Conservation (phyloP, 1,139 yeast genomes). For the Debaryomycetaceae sp. region DNA sequence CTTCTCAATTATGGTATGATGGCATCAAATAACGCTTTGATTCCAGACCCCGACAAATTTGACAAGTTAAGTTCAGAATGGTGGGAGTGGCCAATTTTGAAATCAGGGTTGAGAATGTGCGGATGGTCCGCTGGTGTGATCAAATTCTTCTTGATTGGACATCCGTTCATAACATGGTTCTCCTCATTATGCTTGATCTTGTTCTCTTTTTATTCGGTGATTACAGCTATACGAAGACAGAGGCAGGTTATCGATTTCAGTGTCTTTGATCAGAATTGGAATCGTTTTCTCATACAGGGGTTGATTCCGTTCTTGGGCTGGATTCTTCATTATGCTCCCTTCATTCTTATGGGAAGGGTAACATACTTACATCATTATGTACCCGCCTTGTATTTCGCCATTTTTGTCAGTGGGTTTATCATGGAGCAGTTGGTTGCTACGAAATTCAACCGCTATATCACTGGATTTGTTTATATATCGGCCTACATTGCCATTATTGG, state of each 20-base stretch:
- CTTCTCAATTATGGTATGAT: conserved; percentile 73
- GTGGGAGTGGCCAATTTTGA: conserved; percentile 80
- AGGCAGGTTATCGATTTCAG: conserved; percentile 24
- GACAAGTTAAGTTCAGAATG: conserved; percentile 65
- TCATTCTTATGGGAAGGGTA: conserved; percentile 32
- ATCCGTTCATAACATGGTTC: conserved; percentile 65
- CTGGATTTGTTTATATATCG: conserved; percentile 12
- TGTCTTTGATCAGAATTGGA: conserved; percentile 19
- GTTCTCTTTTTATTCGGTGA: conserved; percentile 16
- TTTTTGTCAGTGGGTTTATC: conserved; percentile 30
- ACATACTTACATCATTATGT: conserved; percentile 35
- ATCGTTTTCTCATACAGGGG: conserved; percentile 24
- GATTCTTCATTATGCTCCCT: conserved; percentile 31
- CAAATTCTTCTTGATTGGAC: conserved; percentile 63
- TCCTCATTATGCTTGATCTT: conserved; percentile 31
- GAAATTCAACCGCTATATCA: conserved; percentile 9
- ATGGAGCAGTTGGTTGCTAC: conserved; percentile 25
- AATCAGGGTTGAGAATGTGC: conserved; percentile 66
- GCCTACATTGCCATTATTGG: conserved; percentile 22
- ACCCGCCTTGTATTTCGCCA: conserved; percentile 35
- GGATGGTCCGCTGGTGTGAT: conserved; percentile 50
- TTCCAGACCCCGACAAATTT: conserved; percentile 67
- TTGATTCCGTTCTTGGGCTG: conserved; percentile 30
- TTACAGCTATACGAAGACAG: conserved; percentile 26
- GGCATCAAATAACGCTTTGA: conserved; percentile 70